Percentiles rank a stretch among this genome's conserved stretches.
phyloP scores from a whole-genome alignment of 345 rosid species.

The Populus nigra region DNA sequence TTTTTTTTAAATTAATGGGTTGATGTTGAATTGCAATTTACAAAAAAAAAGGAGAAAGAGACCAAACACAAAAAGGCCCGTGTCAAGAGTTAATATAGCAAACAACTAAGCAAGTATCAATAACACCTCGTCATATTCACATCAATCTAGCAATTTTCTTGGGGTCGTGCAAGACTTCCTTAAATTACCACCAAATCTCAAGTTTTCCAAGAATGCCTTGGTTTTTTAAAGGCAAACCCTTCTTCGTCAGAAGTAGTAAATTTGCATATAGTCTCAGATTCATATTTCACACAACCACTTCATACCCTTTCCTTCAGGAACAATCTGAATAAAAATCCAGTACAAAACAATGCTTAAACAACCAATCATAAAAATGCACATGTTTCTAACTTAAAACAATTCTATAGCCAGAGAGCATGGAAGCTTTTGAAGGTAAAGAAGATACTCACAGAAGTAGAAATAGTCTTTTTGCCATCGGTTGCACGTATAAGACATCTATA shows the following conservation, averaged over 20 bases:
- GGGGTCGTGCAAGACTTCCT: too few relatives aligned
- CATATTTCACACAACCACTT: too few relatives aligned
- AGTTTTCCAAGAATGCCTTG: too few relatives aligned
- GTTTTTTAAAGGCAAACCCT: too few relatives aligned
- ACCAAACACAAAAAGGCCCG: background rate
- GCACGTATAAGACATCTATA: slow-evolving; percentile 90
- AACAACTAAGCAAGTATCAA: slow-evolving; percentile 1
- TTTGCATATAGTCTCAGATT: too few relatives aligned
- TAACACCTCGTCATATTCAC: background rate
- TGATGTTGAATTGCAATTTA: background rate
- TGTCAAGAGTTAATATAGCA: background rate
- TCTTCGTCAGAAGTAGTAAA: too few relatives aligned
- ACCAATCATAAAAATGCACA: background rate
- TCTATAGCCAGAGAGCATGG: background rate
- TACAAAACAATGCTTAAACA: background rate
- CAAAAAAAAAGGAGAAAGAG: too few relatives aligned
- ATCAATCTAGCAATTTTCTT: too few relatives aligned
- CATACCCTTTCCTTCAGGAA: too few relatives aligned
- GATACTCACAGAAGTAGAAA: slow-evolving; percentile 70
- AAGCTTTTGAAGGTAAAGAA: background rate
- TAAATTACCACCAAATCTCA: too few relatives aligned
- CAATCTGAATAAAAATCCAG: too few relatives aligned
- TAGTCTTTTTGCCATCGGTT: slow-evolving; percentile 71
- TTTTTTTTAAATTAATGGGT: background rate
- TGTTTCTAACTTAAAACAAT: background rate